Evolutionary conservation across 2,329 filamentous ascomycete genomes (phyloP).

Genomic region (Dactylellina parvicollis): DNA sequence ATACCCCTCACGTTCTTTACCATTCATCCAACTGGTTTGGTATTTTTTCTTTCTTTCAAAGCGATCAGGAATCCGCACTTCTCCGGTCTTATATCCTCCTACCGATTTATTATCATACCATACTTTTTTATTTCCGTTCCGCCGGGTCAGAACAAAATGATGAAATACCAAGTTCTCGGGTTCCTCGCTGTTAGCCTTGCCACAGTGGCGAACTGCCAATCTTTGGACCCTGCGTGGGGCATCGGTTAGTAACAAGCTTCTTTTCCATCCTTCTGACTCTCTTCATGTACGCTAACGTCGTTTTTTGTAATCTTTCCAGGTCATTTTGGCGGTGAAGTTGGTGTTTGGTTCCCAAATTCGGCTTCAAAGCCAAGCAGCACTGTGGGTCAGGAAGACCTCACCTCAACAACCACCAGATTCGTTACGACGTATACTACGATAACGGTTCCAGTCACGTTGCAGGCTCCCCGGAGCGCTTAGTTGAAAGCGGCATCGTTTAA

Average conservation of each 20-base stretch:
- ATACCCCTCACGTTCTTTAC: constrained; percentile 23
- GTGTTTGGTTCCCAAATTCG: constrained; percentile 26
- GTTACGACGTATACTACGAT: constrained; percentile 32
- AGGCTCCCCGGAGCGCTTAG: constrained; percentile 12
- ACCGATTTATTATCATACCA: neutral
- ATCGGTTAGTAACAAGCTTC: constrained; percentile 27
- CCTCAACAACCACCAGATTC: constrained; percentile 30
- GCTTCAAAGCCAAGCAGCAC: neutral
- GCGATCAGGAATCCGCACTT: constrained; percentile 32
- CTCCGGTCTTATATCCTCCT: neutral
- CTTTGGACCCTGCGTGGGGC: constrained; percentile 43
- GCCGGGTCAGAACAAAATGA: constrained; percentile 24
- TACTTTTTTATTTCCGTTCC: neutral
- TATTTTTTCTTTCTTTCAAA: constrained; percentile 17
- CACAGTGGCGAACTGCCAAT: constrained; percentile 31
- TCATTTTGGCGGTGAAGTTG: constrained; percentile 38
- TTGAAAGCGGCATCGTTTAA: neutral
- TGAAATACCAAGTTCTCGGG: constrained; percentile 44
- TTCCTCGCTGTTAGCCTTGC: constrained; percentile 16
- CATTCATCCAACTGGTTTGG: constrained; percentile 38
- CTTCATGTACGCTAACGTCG: neutral
- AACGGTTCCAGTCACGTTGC: constrained; percentile 22
- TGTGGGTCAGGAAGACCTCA: constrained; percentile 3
- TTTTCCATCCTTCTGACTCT: neutral
- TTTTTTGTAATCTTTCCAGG: constrained; percentile 6